These are phyloP conservation scores for Aspergillus kassunensis DNA, from an alignment of 495 filamentous ascomycete genomes.

Conservation along the genomic window DNA sequence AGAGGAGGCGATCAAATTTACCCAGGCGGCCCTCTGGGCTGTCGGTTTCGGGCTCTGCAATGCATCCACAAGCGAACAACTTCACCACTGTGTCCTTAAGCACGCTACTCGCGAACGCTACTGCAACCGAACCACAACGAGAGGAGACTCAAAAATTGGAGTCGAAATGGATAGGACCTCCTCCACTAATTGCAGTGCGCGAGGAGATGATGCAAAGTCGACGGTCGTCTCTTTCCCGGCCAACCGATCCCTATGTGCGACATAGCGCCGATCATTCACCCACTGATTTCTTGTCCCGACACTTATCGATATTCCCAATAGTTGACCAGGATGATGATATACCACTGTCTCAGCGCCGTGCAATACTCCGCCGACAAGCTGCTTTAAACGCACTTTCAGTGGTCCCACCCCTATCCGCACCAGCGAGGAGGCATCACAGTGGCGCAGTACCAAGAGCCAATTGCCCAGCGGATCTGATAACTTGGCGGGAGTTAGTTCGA, in stretches of 20 bases:
- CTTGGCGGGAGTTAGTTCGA: constrained; percentile 69
- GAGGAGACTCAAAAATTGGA: constrained; percentile 20
- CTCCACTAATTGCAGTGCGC: constrained; percentile 40
- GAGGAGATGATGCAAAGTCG: constrained; percentile 37
- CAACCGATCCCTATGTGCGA: constrained; percentile 32
- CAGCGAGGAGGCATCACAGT: constrained; percentile 14
- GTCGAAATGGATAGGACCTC: constrained; percentile 31
- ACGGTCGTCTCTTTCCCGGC: constrained; percentile 38
- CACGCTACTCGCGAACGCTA: neutral
- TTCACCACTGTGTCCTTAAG: neutral
- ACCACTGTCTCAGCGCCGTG: constrained; percentile 65
- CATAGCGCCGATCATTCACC: constrained; percentile 30
- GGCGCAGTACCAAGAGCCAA: constrained; percentile 32
- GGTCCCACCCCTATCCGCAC: constrained; percentile 18
- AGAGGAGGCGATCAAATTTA: constrained; percentile 12
- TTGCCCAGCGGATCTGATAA: constrained; percentile 61
- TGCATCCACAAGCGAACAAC: constrained; percentile 7
- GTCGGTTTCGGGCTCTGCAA: constrained; percentile 11
- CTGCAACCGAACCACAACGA: constrained; percentile 3
- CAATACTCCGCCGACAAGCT: constrained; percentile 42
- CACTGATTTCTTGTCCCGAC: constrained; percentile 7
- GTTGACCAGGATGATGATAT: constrained; percentile 56
- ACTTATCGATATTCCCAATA: constrained; percentile 13
- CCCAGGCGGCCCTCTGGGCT: constrained; percentile 15
- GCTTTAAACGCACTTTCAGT: constrained; percentile 15